Percentiles rank a stretch among this genome's conserved stretches.
Conservation (phyloP, 257 asterid genomes). For the Solanum medicagineum region DNA sequence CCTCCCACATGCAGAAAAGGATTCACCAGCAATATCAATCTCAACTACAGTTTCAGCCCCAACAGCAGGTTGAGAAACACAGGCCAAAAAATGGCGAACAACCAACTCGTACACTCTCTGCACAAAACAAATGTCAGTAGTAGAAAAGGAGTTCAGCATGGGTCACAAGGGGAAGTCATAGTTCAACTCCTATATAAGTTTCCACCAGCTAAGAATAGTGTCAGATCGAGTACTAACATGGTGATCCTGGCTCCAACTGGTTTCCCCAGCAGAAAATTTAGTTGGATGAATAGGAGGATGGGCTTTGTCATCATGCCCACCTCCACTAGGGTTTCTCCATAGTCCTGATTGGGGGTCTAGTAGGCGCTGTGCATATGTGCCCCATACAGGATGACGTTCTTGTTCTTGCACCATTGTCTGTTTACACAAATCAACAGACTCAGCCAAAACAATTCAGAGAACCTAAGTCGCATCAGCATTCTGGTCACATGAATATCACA, state of each 20-base stretch:
- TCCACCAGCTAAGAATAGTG: not conserved
- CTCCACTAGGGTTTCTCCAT: conserved; percentile 81
- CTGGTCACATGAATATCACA: not conserved
- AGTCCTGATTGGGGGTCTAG: conserved; percentile 76
- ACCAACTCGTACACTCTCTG: conserved; percentile 96
- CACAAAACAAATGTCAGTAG: not conserved
- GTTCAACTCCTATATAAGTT: not conserved
- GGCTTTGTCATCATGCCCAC: conserved; percentile 97
- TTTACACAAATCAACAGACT: conserved; percentile 10
- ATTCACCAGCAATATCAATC: conserved; percentile 90
- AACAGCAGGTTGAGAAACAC: conserved; percentile 95
- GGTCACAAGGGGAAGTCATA: not conserved
- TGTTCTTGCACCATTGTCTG: conserved; percentile 88
- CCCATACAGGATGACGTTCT: conserved; percentile 84
- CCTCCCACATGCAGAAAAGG: conserved; percentile 80
- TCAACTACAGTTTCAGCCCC: conserved; percentile 96
- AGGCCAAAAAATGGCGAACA: conserved; percentile 95
- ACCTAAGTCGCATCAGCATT: not conserved
- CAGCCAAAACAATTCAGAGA: not conserved
- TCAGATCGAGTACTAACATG: conserved; percentile 48
- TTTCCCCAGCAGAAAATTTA: conserved; percentile 84
- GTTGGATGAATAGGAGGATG: conserved; percentile 99
- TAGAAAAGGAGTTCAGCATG: conserved; percentile 4
- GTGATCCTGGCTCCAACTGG: conserved; percentile 91
- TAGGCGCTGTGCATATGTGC: conserved; percentile 72